Conservation (phyloP, 1,139 yeast genomes). For the Wickerhamomyces sp. region DNA sequence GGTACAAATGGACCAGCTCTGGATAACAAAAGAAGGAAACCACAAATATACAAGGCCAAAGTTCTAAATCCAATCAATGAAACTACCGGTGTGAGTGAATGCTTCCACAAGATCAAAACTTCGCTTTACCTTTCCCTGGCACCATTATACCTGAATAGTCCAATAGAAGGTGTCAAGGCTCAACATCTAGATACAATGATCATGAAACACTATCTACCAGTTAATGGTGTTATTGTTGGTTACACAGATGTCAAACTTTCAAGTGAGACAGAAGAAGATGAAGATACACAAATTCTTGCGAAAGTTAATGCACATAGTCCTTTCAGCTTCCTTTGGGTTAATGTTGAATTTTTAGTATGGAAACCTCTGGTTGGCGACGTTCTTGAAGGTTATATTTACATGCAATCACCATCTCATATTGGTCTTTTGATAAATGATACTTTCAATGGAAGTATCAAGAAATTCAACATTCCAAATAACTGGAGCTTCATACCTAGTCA, state of each 20-base stretch:
- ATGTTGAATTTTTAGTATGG: conserved; percentile 86
- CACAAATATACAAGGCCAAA: conserved; percentile 11
- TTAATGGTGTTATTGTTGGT: conserved; percentile 79
- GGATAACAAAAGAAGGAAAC: conserved; percentile 18
- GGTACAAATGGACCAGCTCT: neutral
- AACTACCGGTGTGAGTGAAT: conserved; percentile 37
- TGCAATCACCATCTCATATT: conserved; percentile 94
- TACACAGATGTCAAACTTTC: conserved; percentile 57
- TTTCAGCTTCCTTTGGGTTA: conserved; percentile 81
- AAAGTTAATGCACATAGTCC: conserved; percentile 79
- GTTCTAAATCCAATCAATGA: conserved; percentile 27
- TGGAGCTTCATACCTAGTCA: conserved; percentile 86
- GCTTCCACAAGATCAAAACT: conserved; percentile 62
- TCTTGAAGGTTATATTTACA: conserved; percentile 79
- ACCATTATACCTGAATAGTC: conserved; percentile 64
- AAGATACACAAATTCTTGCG: conserved; percentile 38
- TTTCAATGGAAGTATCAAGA: conserved; percentile 88
- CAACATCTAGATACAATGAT: conserved; percentile 89
- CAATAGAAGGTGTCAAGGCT: conserved; percentile 70
- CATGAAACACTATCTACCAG: conserved; percentile 72
- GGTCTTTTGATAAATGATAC: conserved; percentile 89
- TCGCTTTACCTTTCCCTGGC: conserved; percentile 80
- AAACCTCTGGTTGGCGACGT: conserved; percentile 79
- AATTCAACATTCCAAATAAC: conserved; percentile 70
- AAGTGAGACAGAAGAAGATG: conserved; percentile 29